Conservation (phyloP, 2,329 filamentous ascomycete genomes). For the Camptophora hylomeconis region DNA sequence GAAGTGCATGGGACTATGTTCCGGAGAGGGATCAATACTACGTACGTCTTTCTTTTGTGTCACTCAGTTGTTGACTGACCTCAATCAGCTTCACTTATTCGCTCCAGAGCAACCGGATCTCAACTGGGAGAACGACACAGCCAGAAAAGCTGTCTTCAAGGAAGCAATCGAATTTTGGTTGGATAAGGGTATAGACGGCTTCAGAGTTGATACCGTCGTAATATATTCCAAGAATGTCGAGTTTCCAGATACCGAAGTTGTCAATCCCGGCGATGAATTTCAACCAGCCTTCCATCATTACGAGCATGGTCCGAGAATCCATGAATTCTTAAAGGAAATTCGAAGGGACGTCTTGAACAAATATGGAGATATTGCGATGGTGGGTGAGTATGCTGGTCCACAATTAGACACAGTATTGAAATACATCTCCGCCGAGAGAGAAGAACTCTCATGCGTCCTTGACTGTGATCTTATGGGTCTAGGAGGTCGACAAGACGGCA, state of each 20-base stretch:
- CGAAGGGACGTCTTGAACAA: constrained; percentile 38
- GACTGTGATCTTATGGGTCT: constrained; percentile 45
- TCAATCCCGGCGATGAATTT: constrained; percentile 30
- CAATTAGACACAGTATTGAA: constrained; percentile 35
- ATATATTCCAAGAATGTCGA: constrained; percentile 9
- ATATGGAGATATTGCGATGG: constrained; percentile 45
- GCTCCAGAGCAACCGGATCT: constrained; percentile 59
- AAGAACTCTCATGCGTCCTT: constrained; percentile 58
- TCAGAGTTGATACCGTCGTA: constrained; percentile 42
- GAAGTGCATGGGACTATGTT: constrained; percentile 19
- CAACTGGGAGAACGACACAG: constrained; percentile 59
- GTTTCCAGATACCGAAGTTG: constrained; percentile 29
- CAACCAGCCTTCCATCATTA: constrained; percentile 25
- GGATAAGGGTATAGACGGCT: constrained; percentile 53
- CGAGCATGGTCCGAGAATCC: constrained; percentile 42
- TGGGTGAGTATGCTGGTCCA: constrained; percentile 43
- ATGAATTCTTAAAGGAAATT: constrained; percentile 43
- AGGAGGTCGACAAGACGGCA: constrained; percentile 1
- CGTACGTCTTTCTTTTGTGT: constrained; percentile 61
- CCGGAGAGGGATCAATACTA: constrained; percentile 45
- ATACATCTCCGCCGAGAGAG: constrained; percentile 31
- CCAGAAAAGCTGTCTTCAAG: constrained; percentile 53
- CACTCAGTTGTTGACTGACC: constrained; percentile 56
- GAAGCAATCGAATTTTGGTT: constrained; percentile 63
- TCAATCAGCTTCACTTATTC: constrained; percentile 67